Evolutionary conservation across 2,329 filamentous ascomycete genomes (phyloP), one percentile per base, ranked within the genome.

Genomic region (Cladosporium sp.): DNA sequence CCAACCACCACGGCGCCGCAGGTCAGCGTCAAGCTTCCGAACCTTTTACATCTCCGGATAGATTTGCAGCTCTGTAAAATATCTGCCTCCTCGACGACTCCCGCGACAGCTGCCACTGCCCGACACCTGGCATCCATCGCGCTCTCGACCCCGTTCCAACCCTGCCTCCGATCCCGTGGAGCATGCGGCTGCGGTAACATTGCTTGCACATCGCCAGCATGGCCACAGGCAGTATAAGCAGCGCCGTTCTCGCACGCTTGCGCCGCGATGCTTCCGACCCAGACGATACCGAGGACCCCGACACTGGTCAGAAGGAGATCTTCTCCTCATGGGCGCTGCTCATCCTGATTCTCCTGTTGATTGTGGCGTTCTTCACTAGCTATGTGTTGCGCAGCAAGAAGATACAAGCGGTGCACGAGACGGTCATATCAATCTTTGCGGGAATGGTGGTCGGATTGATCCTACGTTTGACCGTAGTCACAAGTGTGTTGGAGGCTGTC

Each of bases 361-460:
- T 97, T 65, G 84, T 89, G 64, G 93, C 94, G 61, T 90, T 99
- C 67, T 96, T 97, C 74, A 96, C 91, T 44, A 97, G 92, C 80
- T 99, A 99, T 77, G 88, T 95, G 65, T 83, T 99, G 60, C 93
- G 97, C 75, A 90, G 94, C 77, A 92, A 90, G 76, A 97, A 95
- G 77, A 92, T 99, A 57, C 94, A 97, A 69, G 94, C 94, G 25
- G 88, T 99, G 56, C 94, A 99, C 74, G 94, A 99, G 78, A 99
- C 94, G 1, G 94, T 97, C 67, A 86, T 99, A 61, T 97, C 93
- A 61, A 99, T 99, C 72, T 97, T 99, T 78, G 92, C 91, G 58
- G 93, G 93, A 68, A 97, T 97, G 94, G 88, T 91, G 58, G 91
- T 99, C 60, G 94, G 94, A 5, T 79, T 99, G 66, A 83, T 96